Conservation (phyloP, 768 basidiomycete species). For the Trametes cingulata region DNA sequence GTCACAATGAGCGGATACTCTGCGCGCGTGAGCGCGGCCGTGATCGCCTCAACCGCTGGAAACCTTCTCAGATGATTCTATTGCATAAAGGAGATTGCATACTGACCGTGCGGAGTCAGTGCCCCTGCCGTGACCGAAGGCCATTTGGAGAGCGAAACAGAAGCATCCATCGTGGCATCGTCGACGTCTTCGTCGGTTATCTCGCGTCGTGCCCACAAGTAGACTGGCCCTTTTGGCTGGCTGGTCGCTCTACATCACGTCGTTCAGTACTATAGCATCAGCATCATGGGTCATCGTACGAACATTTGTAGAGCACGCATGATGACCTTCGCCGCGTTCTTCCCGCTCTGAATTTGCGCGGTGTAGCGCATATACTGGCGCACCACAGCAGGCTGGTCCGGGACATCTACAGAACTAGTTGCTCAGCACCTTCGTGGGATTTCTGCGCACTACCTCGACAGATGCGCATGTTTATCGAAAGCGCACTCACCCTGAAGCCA, state of each 20-base stretch:
- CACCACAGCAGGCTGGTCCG: slow-evolving; percentile 71
- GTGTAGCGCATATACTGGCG: slow-evolving; percentile 76
- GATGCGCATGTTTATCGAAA: no score
- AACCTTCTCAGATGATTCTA: neutral
- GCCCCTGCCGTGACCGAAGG: slow-evolving; percentile 51
- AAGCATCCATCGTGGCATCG: slow-evolving; percentile 33
- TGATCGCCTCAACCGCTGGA: slow-evolving; percentile 41
- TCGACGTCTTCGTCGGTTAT: slow-evolving; percentile 66
- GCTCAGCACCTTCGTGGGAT: neutral
- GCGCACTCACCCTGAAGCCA: slow-evolving; percentile 59
- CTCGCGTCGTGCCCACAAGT: slow-evolving; percentile 74
- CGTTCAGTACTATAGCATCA: neutral
- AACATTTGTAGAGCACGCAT: slow-evolving; percentile 67
- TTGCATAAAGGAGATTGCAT: neutral
- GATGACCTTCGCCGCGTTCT: slow-evolving; percentile 51
- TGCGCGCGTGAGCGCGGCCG: slow-evolving; percentile 49
- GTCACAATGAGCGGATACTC: slow-evolving; percentile 63
- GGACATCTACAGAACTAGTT: slow-evolving; percentile 46
- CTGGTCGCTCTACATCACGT: slow-evolving; percentile 54
- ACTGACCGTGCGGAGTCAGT: slow-evolving; percentile 42
- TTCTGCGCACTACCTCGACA: no score
- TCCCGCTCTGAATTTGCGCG: slow-evolving; percentile 57
- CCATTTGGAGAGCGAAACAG: slow-evolving; percentile 44
- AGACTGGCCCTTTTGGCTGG: slow-evolving; percentile 71
- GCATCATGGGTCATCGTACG: slow-evolving; percentile 9